Evolutionary conservation across 176 grass and related monocot species (phyloP), one percentile per base, ranked within the genome.

Genomic region (Zizania latifolia): DNA sequence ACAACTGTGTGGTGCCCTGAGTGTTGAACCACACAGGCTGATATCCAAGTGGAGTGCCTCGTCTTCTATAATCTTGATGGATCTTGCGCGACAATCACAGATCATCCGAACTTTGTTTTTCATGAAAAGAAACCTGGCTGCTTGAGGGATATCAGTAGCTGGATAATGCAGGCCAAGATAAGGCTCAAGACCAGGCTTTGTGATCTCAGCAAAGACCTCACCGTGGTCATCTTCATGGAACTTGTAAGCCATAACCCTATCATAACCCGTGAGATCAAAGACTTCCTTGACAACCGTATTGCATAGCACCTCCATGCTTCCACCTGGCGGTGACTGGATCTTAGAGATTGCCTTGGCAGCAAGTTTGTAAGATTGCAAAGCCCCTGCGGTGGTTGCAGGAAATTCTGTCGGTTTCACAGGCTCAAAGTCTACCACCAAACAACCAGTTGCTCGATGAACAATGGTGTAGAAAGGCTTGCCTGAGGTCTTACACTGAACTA

Each of bases 141-240:
- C 94, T 70, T 98, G 94, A 68, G 94, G 94, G 19, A 98, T 94
- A 69, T 98, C 94, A 10, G 94, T 94, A 4, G 94, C 94, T 3
- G 94, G 94, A 74, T 98, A 98, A 71, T 94, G 94, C 62, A 98
- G 81, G 34, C 91, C 94, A 21, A 87, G 75, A 79, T 94, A 98
- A 39, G 94, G 94, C 12, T 98, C 89, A 26, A 98, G 87, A 46
- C 91, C 94, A 24, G 88, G 88, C 70, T 93, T 98, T 32, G 89
- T 89, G 71, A 92, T 72, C 88, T 98, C 94, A 6, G 91, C 39
- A 33, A 83, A 85, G 8, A 98, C 91, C 68, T 98, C 94, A 0
- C 91, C 94, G 51, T 98, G 94, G 59, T 98, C 89, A 75, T 94
- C 94, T 58, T 94, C 94, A 71, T 98, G 94, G 58, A 98, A 98